Conservation (phyloP, 257 asterid species). For the Jaltomata sinuosa region DNA sequence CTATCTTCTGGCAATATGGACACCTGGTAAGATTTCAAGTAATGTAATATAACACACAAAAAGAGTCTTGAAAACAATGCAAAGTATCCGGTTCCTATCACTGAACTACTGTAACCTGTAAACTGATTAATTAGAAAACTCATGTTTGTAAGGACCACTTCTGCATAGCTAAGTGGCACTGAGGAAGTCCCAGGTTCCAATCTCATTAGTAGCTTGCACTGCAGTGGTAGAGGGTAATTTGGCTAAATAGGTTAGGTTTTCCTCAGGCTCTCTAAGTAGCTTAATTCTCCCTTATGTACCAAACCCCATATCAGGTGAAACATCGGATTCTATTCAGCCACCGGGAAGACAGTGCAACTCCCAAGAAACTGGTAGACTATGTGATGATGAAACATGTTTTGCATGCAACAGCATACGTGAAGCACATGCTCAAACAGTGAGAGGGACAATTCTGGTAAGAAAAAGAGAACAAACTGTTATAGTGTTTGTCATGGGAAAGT, state of each 20-base stretch:
- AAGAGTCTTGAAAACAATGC: not conserved
- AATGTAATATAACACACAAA: not conserved
- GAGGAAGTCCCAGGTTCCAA: not conserved
- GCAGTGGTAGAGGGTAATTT: not conserved
- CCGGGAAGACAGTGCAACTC: slow-evolving; percentile 68
- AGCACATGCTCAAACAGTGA: slow-evolving; percentile 70
- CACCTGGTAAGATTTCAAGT: slow-evolving; percentile 65
- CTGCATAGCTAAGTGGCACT: not conserved
- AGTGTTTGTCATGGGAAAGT: not conserved
- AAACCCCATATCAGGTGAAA: slow-evolving; percentile 59
- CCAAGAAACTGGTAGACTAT: slow-evolving; percentile 50
- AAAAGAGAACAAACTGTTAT: not conserved
- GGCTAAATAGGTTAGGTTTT: not conserved
- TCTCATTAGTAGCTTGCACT: not conserved
- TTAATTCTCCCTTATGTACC: not conserved
- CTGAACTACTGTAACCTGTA: not conserved
- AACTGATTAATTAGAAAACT: not conserved
- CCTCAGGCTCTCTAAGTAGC: not conserved
- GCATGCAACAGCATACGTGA: slow-evolving; percentile 89
- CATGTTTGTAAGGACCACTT: not conserved
- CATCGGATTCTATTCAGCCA: slow-evolving; percentile 70
- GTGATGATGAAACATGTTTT: slow-evolving; percentile 65
- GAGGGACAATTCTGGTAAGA: slow-evolving; percentile 92
- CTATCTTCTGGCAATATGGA: slow-evolving; percentile 96
- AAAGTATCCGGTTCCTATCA: not conserved